phyloP scores from a whole-genome alignment of 441 rosid genomes.

The Daphne laureola region DNA sequence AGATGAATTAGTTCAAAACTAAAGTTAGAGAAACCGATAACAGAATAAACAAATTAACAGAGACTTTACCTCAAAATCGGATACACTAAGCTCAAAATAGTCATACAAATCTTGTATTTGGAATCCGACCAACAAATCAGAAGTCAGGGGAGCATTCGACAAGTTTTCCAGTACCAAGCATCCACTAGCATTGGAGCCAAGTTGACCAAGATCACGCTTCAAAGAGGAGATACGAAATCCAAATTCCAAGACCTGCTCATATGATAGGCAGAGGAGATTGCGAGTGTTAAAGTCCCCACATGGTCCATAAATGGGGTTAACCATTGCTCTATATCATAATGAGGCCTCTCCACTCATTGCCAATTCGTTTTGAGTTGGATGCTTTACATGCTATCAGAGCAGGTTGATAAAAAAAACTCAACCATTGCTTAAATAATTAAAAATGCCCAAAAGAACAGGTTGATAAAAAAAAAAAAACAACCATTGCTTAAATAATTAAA shows the following conservation, averaged over 20 bases:
- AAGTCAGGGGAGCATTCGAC: constrained; percentile 24
- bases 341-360: too few relatives aligned
- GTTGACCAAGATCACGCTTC: constrained; percentile 24
- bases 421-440: too few relatives aligned
- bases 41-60: constrained; percentile 13
- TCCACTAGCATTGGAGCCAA: constrained; percentile 29
- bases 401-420: too few relatives aligned
- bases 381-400: too few relatives aligned
- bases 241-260: constrained; percentile 50
- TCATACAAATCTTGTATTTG: constrained; percentile 50
- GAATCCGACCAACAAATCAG: constrained; percentile 24
- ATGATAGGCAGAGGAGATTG: constrained; percentile 10
- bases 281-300: too few relatives aligned
- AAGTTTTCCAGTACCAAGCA: constrained; percentile 26
- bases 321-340: too few relatives aligned
- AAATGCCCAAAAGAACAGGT: too few relatives aligned
- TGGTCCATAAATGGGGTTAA: too few relatives aligned
- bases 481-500: too few relatives aligned
- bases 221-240: constrained; percentile 44
- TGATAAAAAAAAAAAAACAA: constrained; percentile 1
- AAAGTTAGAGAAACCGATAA: constrained; percentile 8
- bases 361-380: too few relatives aligned
- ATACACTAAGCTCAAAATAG: constrained; percentile 46
- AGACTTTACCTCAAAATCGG: constrained; percentile 53
- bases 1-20: constrained; percentile 18